Evolutionary conservation across 2,329 filamentous ascomycete species (phyloP).

Genomic region (Lizonia empirigonia): DNA sequence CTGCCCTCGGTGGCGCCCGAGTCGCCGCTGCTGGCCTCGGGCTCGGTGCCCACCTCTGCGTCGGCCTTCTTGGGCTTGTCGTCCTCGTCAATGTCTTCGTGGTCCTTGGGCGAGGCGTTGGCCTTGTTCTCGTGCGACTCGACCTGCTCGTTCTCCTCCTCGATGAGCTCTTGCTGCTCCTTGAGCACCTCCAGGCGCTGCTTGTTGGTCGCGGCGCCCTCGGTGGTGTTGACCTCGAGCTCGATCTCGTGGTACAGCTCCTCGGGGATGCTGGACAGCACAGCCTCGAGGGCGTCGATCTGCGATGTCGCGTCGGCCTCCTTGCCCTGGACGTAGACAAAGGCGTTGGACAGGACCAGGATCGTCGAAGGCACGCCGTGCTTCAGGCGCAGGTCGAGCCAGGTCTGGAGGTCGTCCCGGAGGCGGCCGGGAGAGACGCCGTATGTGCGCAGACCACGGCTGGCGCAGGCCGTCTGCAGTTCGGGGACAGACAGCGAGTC

Average conservation of each 20-base stretch:
- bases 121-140: conserved; percentile 75
- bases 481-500: conserved; percentile 92
- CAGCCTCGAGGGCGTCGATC: conserved; percentile 89
- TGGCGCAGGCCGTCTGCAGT: conserved; percentile 88
- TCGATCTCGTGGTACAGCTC: conserved; percentile 99
- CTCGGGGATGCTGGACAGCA: conserved; percentile 92
- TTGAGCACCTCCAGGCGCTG: conserved; percentile 97
- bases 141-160: conserved; percentile 94
- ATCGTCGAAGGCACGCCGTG: conserved; percentile 96
- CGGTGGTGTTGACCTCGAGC: conserved; percentile 94
- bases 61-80: conserved; percentile 64
- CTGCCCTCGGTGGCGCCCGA: conserved; percentile 30
- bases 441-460: conserved; percentile 89
- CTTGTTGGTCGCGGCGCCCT: conserved; percentile 98
- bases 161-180: conserved; percentile 97
- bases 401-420: conserved; percentile 87
- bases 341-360: conserved; percentile 93
- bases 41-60: conserved; percentile 32
- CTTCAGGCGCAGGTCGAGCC: conserved; percentile 91
- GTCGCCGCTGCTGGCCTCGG: conserved; percentile 42
- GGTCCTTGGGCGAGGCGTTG: conserved; percentile 77
- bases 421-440: conserved; percentile 87
- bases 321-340: conserved; percentile 91
- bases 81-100: conserved; percentile 93
- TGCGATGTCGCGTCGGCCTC: conserved; percentile 83